These are phyloP conservation scores for Amaranthus palmeri DNA, from an alignment of 148 eudicot species.

Conservation along the genomic window DNA sequence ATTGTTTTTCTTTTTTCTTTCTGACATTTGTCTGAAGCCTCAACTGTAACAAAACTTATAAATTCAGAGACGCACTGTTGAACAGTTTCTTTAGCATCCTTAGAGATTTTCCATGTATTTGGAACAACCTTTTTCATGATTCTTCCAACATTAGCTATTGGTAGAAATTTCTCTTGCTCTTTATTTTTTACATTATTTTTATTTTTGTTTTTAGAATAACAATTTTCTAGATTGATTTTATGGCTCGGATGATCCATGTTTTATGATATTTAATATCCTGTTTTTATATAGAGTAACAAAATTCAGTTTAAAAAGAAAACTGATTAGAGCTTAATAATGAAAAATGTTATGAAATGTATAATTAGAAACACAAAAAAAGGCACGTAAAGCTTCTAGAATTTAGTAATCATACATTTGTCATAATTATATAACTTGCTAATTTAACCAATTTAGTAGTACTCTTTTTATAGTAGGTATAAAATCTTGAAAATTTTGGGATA, in stretches of 20 bases:
- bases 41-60: slow-evolving; percentile 72
- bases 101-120: slow-evolving; percentile 51
- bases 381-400: slow-evolving; percentile 25
- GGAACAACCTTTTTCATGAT: slow-evolving; percentile 77
- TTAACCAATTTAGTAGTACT: neutral
- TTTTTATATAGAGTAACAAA: neutral
- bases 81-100: slow-evolving; percentile 73
- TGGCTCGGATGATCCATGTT: slow-evolving; percentile 42
- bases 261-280: slow-evolving; percentile 9
- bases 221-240: slow-evolving; percentile 37
- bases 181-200: slow-evolving; percentile 26
- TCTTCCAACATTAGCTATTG: slow-evolving; percentile 70
- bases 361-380: slow-evolving; percentile 43
- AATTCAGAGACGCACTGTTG: slow-evolving; percentile 83
- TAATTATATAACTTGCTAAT: neutral
- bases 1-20: slow-evolving; percentile 75
- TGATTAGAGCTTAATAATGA: slow-evolving; percentile 13
- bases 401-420: neutral
- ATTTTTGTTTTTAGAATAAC: slow-evolving; percentile 26
- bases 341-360: slow-evolving; percentile 5
- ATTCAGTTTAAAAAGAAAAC: slow-evolving; percentile 14
- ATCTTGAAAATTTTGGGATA: neutral
- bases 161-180: slow-evolving; percentile 66
- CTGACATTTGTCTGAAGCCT: slow-evolving; percentile 74
- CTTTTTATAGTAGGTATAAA: neutral